Conservation (phyloP, 73 alveolate species). For the Paramecium biaurelia region DNA sequence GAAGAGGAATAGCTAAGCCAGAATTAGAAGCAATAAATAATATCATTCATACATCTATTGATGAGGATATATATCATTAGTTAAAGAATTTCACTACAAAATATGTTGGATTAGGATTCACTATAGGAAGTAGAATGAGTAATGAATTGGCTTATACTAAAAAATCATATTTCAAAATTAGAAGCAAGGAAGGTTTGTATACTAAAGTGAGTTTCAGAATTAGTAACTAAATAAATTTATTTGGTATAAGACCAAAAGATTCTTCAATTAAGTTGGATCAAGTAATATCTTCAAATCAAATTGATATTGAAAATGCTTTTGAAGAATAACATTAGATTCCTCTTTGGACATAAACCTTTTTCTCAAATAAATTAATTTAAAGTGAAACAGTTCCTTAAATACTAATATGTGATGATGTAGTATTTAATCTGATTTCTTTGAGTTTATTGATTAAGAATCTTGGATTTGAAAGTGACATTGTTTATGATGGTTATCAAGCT, state of each 20-base stretch:
- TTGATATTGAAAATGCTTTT: background rate
- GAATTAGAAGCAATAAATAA: conserved; percentile 3
- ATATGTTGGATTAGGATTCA: conserved; percentile 46
- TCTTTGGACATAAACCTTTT: background rate
- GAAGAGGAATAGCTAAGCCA: conserved; percentile 37
- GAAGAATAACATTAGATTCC: background rate
- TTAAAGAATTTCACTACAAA: background rate
- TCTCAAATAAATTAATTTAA: background rate
- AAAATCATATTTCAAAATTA: background rate
- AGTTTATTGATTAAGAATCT: background rate
- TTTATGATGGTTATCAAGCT: conserved; percentile 61
- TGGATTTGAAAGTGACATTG: conserved; percentile 39
- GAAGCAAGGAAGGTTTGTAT: background rate
- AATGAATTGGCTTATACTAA: background rate
- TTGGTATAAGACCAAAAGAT: background rate
- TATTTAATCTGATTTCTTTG: conserved; percentile 17
- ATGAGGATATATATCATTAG: background rate
- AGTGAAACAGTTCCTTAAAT: background rate
- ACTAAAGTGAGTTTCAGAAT: background rate
- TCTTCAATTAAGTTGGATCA: background rate
- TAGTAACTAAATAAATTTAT: background rate
- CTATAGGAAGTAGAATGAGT: conserved; percentile 9
- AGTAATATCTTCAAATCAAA: background rate
- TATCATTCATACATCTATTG: background rate
- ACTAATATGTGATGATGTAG: conserved; percentile 42